These are phyloP conservation scores for Scalesia atractyloides DNA, from an alignment of 129 eudicot genomes.

Conservation along the genomic window DNA sequence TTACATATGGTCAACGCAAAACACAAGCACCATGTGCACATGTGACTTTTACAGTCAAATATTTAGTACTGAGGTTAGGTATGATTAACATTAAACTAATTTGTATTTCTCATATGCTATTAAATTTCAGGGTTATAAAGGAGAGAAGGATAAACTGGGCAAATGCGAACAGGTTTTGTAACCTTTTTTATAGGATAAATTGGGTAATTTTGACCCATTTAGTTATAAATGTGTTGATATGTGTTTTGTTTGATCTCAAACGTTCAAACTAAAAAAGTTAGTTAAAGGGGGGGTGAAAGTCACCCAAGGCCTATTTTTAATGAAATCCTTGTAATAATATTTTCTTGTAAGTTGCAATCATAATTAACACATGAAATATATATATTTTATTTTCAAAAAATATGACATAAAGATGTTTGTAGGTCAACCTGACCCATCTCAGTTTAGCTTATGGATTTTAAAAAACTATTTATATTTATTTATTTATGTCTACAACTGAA, in stretches of 20 bases:
- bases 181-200: not conserved
- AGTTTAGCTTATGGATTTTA: not conserved
- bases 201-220: not conserved
- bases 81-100: conserved; percentile 5
- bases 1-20: not conserved
- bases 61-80: not conserved
- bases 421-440: not conserved
- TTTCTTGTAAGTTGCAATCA: not conserved
- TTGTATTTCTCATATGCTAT: conserved; percentile 11
- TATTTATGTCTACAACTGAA: not conserved
- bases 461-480: too few species aligned
- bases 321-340: not conserved
- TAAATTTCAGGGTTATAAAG: conserved; percentile 67
- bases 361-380: not conserved
- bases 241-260: not conserved
- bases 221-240: not conserved
- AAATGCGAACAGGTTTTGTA: conserved; percentile 84
- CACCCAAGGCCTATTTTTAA: not conserved
- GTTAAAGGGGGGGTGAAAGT: not conserved
- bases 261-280: not conserved
- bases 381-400: not conserved
- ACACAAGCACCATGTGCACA: not conserved
- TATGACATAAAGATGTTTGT: not conserved
- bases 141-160: conserved; percentile 82
- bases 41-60: not conserved